These are phyloP conservation scores for Phyllosticta citribraziliensis DNA, from an alignment of 2,329 filamentous ascomycete species.

Conservation along the genomic window DNA sequence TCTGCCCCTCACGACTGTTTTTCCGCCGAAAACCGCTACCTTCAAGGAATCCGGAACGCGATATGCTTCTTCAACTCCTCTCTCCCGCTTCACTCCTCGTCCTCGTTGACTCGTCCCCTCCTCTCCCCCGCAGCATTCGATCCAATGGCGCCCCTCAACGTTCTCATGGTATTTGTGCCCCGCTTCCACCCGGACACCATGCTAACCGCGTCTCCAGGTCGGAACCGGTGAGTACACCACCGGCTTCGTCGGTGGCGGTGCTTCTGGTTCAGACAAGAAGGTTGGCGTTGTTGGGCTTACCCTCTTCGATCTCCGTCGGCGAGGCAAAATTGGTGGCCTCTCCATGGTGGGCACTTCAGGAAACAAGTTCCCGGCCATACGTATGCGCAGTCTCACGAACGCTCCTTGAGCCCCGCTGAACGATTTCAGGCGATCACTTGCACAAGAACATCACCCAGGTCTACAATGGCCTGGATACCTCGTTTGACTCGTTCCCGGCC, in stretches of 20 bases:
- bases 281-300: constrained; percentile 87
- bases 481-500: constrained; percentile 72
- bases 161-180: constrained; percentile 33
- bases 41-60: neutral
- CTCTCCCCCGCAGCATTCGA: neutral
- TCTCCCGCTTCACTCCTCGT: neutral
- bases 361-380: constrained; percentile 82
- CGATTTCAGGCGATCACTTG: constrained; percentile 61
- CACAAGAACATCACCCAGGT: constrained; percentile 76
- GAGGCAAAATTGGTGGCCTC: constrained; percentile 78
- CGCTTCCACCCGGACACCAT: neutral
- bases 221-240: constrained; percentile 97
- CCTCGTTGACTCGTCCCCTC: neutral
- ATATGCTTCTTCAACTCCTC: constrained; percentile 1
- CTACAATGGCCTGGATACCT: constrained; percentile 83
- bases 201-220: constrained; percentile 39
- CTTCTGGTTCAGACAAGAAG: constrained; percentile 88
- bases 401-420: neutral
- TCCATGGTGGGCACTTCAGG: constrained; percentile 87
- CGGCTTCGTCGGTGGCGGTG: constrained; percentile 76
- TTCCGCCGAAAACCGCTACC: constrained; percentile 14
- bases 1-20: constrained; percentile 22
- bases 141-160: constrained; percentile 40
- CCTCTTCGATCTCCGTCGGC: constrained; percentile 75
- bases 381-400: constrained; percentile 39